Base-by-base conservation (phyloP, 257 asterid species). In the Solanum medicagineum region DNA sequence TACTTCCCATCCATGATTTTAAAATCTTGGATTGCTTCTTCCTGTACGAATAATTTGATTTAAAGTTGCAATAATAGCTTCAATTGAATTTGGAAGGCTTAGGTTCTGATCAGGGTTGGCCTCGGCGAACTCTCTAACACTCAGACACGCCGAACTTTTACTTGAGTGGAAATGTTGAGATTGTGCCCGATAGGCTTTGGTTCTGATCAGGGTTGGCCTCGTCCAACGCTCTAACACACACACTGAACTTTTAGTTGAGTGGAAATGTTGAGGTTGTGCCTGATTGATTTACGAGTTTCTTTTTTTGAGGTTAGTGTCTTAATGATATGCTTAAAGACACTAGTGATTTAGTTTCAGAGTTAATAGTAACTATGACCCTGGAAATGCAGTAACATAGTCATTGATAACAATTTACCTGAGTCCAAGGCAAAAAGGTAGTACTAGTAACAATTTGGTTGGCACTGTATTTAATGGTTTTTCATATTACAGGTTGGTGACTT, bases 401-500 rank as follows among this genome's bases (percentile, higher is more conserved):
- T 79, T 53, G 63, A 16, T 53, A 79, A 26, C 49, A 79, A 5
- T 55, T 77, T 19, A 49, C 22, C 26, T 8, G 16, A 5, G 22
- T 77, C 63, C 16, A 77, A 26, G 60, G 63, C 16, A 6, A 51
- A 51, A 26, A 9, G 15, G 60, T 51, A 51, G 83, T 79, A 26
- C 26, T 16, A 51, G 26, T 26, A 79, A 79, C 49, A 1, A 16
- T 79, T 73, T 24, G 17, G 47, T 53, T 79, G 44, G 60, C 59
- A 69, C 83, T 79, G 82, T 65, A 49, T 71, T 53, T 80, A 63
- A 83, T 85, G 55, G 81, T 84, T 69, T 73, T 60, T 81, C 77
- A 11, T 55, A 84, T 88, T 85, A 65, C 89, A 96, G 99, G 97
- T 94, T 86, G 99, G 99, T 86, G 98, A 93, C 88, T 96, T 95